phyloP scores from a whole-genome alignment of 2,329 filamentous ascomycete species.

The Cladosporium oxysporum region DNA sequence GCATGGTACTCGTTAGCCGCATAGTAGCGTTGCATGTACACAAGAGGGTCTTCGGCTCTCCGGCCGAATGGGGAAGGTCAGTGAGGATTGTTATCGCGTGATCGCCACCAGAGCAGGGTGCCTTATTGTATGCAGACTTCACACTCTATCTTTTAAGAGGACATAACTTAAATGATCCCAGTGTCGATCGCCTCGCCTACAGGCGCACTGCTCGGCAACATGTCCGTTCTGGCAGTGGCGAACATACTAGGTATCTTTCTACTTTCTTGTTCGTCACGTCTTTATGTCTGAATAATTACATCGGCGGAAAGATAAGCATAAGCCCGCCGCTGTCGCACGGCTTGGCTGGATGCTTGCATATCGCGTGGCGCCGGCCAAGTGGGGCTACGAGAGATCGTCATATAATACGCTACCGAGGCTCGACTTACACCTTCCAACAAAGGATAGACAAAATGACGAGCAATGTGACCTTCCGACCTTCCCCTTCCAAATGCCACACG shows the following conservation, averaged over 20 bases:
- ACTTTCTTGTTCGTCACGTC: not conserved
- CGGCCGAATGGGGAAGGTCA: constrained; percentile 15
- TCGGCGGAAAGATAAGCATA: constrained; percentile 1
- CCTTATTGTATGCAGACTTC: not conserved
- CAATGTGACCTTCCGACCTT: not conserved
- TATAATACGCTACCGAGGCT: constrained; percentile 3
- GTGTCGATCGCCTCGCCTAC: not conserved
- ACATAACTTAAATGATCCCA: not conserved
- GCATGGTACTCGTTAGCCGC: too few species aligned
- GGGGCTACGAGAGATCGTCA: not conserved
- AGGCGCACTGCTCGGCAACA: not conserved
- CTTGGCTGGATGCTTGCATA: constrained; percentile 1
- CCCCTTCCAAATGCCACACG: not conserved
- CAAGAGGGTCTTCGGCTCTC: not conserved
- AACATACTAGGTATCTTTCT: not conserved
- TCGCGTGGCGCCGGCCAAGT: not conserved
- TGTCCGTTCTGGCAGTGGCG: not conserved
- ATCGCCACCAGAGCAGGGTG: not conserved
- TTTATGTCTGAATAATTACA: not conserved
- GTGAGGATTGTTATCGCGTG: constrained; percentile 7
- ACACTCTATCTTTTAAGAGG: not conserved
- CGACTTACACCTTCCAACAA: constrained; percentile 1
- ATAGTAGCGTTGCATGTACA: constrained; percentile 14
- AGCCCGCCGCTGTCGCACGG: not conserved
- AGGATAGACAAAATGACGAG: constrained; percentile 1